Evolutionary conservation across 805 yeast genomes (phyloP).

Genomic region (Sugiyamaella lignohabitans): DNA sequence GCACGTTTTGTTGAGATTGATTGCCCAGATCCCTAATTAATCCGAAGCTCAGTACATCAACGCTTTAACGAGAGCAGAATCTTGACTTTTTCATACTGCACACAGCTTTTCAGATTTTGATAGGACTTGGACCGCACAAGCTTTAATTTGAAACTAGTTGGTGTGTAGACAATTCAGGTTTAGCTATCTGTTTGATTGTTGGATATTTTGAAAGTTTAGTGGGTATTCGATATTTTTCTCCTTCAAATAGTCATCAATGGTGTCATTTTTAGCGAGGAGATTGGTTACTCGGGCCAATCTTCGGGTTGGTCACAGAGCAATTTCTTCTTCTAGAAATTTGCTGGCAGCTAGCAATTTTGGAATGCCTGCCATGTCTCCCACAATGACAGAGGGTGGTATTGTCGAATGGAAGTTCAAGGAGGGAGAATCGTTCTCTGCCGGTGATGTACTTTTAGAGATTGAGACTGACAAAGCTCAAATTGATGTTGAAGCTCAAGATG

Average conservation of each 20-base stretch:
- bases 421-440: constrained; percentile 67
- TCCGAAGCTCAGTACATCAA: too few species aligned
- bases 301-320: background rate
- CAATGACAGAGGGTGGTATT: constrained; percentile 94
- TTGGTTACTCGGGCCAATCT: background rate
- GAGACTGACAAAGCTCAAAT: constrained; percentile 98
- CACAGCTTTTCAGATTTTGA: too few species aligned
- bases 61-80: too few species aligned
- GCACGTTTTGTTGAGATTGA: too few species aligned
- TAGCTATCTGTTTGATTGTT: too few species aligned
- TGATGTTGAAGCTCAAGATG: constrained; percentile 96
- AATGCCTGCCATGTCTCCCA: constrained; percentile 99
- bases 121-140: too few species aligned
- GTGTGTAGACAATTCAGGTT: too few species aligned
- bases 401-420: constrained; percentile 82
- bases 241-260: background rate
- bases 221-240: too few species aligned
- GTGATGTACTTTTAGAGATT: constrained; percentile 94
- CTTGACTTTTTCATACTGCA: too few species aligned
- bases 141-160: too few species aligned
- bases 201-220: too few species aligned
- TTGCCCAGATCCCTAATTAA: too few species aligned
- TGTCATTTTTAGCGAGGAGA: background rate
- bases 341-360: constrained; percentile 42
- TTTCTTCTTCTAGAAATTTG: background rate